phyloP scores from a whole-genome alignment of 2,329 filamentous ascomycete species.

The Sporothrix dimorphospora region DNA sequence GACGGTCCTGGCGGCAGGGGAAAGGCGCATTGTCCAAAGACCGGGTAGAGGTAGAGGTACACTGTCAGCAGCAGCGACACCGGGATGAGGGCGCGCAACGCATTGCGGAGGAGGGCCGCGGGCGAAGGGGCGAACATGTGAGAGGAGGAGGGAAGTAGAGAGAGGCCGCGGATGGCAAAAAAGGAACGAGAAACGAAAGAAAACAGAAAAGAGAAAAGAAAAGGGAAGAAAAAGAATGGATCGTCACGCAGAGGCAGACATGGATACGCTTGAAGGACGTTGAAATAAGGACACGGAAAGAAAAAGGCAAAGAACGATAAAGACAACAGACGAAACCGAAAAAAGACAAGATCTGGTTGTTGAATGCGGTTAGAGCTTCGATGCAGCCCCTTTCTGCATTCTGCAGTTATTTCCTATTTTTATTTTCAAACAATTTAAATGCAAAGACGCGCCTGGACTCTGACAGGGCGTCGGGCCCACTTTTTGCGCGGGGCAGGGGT shows the following conservation, averaged over 20 bases:
- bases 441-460: not conserved
- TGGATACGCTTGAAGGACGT: not conserved
- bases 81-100: slow-evolving; percentile 61
- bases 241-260: slow-evolving; percentile 14
- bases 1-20: slow-evolving; percentile 52
- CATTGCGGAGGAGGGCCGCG: slow-evolving; percentile 59
- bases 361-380: slow-evolving; percentile 15
- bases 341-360: slow-evolving; percentile 3
- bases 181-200: not conserved
- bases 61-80: slow-evolving; percentile 70
- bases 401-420: not conserved
- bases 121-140: slow-evolving; percentile 53
- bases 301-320: not conserved
- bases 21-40: slow-evolving; percentile 80
- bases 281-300: not conserved
- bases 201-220: not conserved
- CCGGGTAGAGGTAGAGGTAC: slow-evolving; percentile 87
- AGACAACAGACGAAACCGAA: not conserved
- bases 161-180: slow-evolving; percentile 16
- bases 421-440: not conserved
- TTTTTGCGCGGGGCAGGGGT: slow-evolving; percentile 10
- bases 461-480: slow-evolving; percentile 10
- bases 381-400: slow-evolving; percentile 15
- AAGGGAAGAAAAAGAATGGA: not conserved
- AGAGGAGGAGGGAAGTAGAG: slow-evolving; percentile 41